These are phyloP conservation scores for Senna siamea DNA, from an alignment of 306 rosid genomes.

Conservation along the genomic window DNA sequence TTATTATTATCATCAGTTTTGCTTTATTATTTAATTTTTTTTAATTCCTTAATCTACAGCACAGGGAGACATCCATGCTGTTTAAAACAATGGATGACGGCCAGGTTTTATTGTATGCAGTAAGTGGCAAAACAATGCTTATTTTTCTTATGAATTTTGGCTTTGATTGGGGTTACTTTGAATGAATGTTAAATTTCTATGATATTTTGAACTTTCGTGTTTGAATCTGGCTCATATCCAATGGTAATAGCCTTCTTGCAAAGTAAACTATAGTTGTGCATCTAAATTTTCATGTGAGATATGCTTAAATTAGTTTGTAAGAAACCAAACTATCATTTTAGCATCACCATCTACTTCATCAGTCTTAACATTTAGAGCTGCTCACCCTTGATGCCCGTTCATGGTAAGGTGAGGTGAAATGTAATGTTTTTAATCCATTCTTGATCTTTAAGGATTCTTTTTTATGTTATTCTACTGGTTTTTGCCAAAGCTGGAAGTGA, in stretches of 20 bases:
- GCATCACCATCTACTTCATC: background rate
- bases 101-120: constrained; percentile 90
- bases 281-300: constrained; percentile 25
- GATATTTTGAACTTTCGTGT: background rate
- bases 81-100: constrained; percentile 98
- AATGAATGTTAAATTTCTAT: constrained; percentile 7
- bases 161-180: constrained; percentile 13
- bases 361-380: constrained; percentile 18
- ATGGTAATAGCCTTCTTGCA: background rate
- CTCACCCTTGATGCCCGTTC: constrained; percentile 2
- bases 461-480: background rate
- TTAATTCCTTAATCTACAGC: constrained; percentile 58
- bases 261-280: constrained; percentile 12
- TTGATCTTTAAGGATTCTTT: constrained; percentile 2
- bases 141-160: background rate
- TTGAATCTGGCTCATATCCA: constrained; percentile 11
- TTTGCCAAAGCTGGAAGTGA: background rate
- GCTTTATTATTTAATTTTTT: constrained; percentile 27
- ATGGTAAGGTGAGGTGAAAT: background rate
- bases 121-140: constrained; percentile 45
- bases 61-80: constrained; percentile 98
- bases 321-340: background rate
- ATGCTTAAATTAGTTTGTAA: background rate
- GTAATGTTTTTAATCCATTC: background rate
- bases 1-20: constrained; percentile 23